Percentiles rank a stretch among this genome's conserved stretches.
phyloP scores from a whole-genome alignment of 805 yeast genomes.

The Sungouiozyma intestinalis region DNA sequence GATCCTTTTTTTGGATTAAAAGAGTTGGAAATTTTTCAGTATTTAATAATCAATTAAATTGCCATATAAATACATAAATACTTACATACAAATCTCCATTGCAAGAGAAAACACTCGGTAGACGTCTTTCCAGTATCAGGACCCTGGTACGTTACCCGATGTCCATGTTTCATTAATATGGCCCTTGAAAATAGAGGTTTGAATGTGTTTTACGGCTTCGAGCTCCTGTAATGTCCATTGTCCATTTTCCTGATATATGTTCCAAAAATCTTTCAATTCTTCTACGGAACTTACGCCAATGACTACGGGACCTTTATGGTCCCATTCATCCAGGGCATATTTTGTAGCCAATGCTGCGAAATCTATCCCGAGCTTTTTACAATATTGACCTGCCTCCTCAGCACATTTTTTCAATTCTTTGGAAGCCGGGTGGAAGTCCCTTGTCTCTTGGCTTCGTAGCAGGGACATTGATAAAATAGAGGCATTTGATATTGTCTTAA shows the following conservation, averaged over 20 bases:
- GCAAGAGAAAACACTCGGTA: too few relatives aligned
- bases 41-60: background rate
- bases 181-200: slow-evolving; percentile 35
- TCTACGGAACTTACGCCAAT: slow-evolving; percentile 60
- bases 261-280: slow-evolving; percentile 53
- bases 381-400: slow-evolving; percentile 34
- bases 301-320: slow-evolving; percentile 48
- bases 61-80: background rate
- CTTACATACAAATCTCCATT: too few relatives aligned
- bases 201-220: slow-evolving; percentile 34
- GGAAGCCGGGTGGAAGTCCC: slow-evolving; percentile 73
- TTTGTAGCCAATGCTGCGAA: slow-evolving; percentile 76
- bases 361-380: slow-evolving; percentile 42
- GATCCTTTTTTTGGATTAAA: too few relatives aligned
- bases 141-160: slow-evolving; percentile 21
- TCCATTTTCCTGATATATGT: slow-evolving; percentile 32
- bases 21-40: background rate
- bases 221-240: slow-evolving; percentile 35
- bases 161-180: slow-evolving; percentile 62
- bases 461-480: slow-evolving; percentile 85
- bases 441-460: slow-evolving; percentile 56
- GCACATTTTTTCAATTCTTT: slow-evolving; percentile 40
- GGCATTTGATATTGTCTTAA: slow-evolving; percentile 60
- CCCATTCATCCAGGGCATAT: slow-evolving; percentile 60
- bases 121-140: too few relatives aligned